phyloP scores from a whole-genome alignment of 192 early-diverging fungal species.

The Martensiomyces pterosporus region DNA sequence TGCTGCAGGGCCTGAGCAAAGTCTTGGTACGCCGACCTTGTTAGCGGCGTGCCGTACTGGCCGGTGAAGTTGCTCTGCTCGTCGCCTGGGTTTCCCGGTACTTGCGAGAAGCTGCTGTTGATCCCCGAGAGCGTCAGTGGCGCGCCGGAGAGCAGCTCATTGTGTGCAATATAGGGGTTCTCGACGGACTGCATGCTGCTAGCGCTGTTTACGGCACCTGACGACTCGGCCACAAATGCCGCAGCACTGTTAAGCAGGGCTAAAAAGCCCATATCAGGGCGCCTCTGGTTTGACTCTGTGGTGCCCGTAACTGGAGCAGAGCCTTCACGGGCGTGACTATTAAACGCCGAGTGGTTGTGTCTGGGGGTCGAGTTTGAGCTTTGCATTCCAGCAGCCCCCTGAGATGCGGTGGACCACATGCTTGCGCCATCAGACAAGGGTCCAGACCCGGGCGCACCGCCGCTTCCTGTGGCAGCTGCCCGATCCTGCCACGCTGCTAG shows the following conservation, averaged over 20 bases:
- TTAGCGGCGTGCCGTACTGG: slow-evolving; percentile 25
- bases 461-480: too few relatives aligned
- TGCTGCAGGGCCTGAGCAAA: slow-evolving; percentile 43
- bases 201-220: slow-evolving; percentile 3
- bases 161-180: slow-evolving; percentile 13
- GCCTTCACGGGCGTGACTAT: slow-evolving; percentile 17
- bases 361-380: slow-evolving; percentile 35
- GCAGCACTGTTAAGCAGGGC: slow-evolving; percentile 46
- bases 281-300: slow-evolving; percentile 12
- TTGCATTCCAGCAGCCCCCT: slow-evolving; percentile 10
- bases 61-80: slow-evolving; percentile 10
- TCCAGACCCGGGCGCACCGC: slow-evolving; percentile 5
- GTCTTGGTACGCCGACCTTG: slow-evolving; percentile 33
- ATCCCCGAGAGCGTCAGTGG: slow-evolving; percentile 24
- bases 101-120: slow-evolving; percentile 13
- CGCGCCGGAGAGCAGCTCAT: slow-evolving; percentile 23
- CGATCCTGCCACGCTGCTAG: slow-evolving; percentile 50
- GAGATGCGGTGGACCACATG: slow-evolving; percentile 9
- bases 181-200: slow-evolving; percentile 8
- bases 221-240: slow-evolving; percentile 41
- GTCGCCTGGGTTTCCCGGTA: background rate
- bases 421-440: slow-evolving; percentile 5
- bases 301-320: slow-evolving; percentile 25
- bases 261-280: slow-evolving; percentile 42
- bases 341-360: slow-evolving; percentile 13